Conservation (phyloP, 257 asterid genomes). For the Henckelia pumila region DNA sequence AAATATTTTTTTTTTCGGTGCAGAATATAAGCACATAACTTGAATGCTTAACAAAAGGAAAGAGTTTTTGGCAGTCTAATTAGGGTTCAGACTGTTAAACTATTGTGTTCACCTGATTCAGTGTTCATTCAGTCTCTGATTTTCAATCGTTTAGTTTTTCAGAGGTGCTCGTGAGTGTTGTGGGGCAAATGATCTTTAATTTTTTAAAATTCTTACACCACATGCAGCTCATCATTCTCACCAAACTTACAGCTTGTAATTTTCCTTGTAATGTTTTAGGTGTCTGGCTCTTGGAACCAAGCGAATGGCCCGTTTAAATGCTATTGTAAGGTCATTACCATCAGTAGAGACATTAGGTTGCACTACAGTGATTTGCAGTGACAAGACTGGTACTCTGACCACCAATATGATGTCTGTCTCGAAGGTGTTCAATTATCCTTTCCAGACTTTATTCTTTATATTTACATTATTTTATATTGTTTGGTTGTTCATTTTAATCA, state of each 20-base stretch:
- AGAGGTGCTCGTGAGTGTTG: constrained; percentile 7
- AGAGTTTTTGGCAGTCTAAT: background rate
- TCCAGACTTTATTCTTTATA: constrained; percentile 16
- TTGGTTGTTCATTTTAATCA: background rate
- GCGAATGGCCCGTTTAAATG: constrained; percentile 99
- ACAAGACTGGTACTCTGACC: constrained; percentile 98
- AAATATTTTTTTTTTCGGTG: background rate
- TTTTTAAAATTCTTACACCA: constrained; percentile 13
- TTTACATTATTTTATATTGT: constrained; percentile 12
- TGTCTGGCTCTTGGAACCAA: constrained; percentile 99
- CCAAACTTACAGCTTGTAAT: constrained; percentile 16
- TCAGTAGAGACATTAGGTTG: constrained; percentile 99
- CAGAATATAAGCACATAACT: constrained; percentile 1
- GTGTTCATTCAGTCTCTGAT: constrained; percentile 14
- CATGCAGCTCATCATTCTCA: constrained; percentile 13
- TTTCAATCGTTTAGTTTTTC: constrained; percentile 10
- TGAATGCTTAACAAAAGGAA: background rate
- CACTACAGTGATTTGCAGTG: constrained; percentile 99
- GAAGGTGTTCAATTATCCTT: constrained; percentile 49
- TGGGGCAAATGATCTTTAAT: constrained; percentile 9
- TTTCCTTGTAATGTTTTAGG: constrained; percentile 35
- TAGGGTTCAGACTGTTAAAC: background rate
- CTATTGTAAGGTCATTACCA: constrained; percentile 95
- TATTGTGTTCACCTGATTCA: constrained; percentile 19
- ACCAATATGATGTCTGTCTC: constrained; percentile 99